Percentiles rank a stretch among this genome's conserved stretches.
Evolutionary conservation across 495 filamentous ascomycete genomes (phyloP).

Genomic region (Aspergillus egyptiacus): DNA sequence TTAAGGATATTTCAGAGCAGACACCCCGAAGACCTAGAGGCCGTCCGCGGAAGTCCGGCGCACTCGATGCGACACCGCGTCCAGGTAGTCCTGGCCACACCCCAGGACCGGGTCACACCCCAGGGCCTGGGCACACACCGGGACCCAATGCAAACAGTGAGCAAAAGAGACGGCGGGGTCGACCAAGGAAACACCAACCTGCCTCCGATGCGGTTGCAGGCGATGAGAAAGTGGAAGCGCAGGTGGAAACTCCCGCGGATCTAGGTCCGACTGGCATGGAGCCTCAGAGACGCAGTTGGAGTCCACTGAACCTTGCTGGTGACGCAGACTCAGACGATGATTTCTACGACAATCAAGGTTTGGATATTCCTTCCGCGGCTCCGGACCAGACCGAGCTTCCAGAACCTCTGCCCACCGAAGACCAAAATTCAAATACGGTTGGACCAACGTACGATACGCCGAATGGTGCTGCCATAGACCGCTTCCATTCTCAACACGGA

Average conservation of each 20-base stretch:
- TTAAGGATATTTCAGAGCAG: slow-evolving; percentile 43
- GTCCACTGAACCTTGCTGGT: slow-evolving; percentile 24
- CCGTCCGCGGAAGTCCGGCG: slow-evolving; percentile 42
- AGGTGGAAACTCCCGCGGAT: slow-evolving; percentile 1
- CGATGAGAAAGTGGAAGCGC: slow-evolving; percentile 14
- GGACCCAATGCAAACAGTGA: slow-evolving; percentile 17
- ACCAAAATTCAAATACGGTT: slow-evolving; percentile 12
- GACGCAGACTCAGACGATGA: slow-evolving; percentile 20
- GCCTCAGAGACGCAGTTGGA: slow-evolving; percentile 16
- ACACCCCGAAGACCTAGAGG: slow-evolving; percentile 37
- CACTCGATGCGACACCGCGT: slow-evolving; percentile 29
- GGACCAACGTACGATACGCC: slow-evolving; percentile 27
- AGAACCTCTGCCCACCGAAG: not conserved
- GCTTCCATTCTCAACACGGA: slow-evolving; percentile 24
- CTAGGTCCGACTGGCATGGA: slow-evolving; percentile 11
- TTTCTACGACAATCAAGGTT: slow-evolving; percentile 16
- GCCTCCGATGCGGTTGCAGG: slow-evolving; percentile 14
- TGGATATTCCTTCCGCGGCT: slow-evolving; percentile 21
- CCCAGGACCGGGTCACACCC: slow-evolving; percentile 15
- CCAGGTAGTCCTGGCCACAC: slow-evolving; percentile 35
- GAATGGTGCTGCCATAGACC: slow-evolving; percentile 27
- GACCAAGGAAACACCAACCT: slow-evolving; percentile 36
- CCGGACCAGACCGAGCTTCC: slow-evolving; percentile 15
- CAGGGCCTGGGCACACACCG: slow-evolving; percentile 32
- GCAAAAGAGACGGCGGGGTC: slow-evolving; percentile 33